phyloP scores from a whole-genome alignment of 2,329 filamentous ascomycete genomes.

The Fusarium falciforme region DNA sequence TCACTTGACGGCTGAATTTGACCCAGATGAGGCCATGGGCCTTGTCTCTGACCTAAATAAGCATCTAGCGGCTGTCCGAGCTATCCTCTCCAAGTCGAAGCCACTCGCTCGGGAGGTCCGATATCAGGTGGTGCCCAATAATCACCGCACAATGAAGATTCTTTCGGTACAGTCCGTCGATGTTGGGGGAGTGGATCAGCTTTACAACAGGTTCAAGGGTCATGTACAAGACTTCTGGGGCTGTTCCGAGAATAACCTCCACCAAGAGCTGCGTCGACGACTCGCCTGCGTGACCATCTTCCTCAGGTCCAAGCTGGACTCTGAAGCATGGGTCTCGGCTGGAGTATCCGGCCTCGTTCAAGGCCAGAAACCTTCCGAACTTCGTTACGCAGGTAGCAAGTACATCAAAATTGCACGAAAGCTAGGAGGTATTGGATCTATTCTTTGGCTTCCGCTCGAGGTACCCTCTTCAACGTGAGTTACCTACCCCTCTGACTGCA shows the following conservation, averaged over 20 bases:
- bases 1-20: conserved; percentile 35
- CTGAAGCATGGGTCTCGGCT: conserved; percentile 30
- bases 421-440: conserved; percentile 44
- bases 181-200: conserved; percentile 9
- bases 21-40: conserved; percentile 33
- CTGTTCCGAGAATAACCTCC: conserved; percentile 5
- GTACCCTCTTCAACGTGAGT: conserved; percentile 50
- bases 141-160: conserved; percentile 47
- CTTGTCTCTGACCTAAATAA: conserved; percentile 42
- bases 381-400: conserved; percentile 48
- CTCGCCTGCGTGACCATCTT: conserved; percentile 47
- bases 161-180: conserved; percentile 37
- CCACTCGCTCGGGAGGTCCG: conserved; percentile 44
- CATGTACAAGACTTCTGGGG: conserved; percentile 44
- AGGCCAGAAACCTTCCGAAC: conserved; percentile 39
- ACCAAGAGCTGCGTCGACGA: conserved; percentile 44
- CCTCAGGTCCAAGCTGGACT: conserved; percentile 43
- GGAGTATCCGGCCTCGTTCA: conserved; percentile 36
- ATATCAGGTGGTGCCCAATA: conserved; percentile 46
- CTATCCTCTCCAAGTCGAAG: conserved; percentile 45
- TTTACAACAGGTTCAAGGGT: conserved; percentile 21
- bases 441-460: conserved; percentile 48
- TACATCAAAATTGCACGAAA: conserved; percentile 49
- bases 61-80: conserved; percentile 42
- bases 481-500: fast-evolving